A percentile compares a stretch with the other conserved stretches of the same genome.
Evolutionary conservation across 2,329 filamentous ascomycete species (phyloP).

Genomic region (Talaromyces rugulosus): DNA sequence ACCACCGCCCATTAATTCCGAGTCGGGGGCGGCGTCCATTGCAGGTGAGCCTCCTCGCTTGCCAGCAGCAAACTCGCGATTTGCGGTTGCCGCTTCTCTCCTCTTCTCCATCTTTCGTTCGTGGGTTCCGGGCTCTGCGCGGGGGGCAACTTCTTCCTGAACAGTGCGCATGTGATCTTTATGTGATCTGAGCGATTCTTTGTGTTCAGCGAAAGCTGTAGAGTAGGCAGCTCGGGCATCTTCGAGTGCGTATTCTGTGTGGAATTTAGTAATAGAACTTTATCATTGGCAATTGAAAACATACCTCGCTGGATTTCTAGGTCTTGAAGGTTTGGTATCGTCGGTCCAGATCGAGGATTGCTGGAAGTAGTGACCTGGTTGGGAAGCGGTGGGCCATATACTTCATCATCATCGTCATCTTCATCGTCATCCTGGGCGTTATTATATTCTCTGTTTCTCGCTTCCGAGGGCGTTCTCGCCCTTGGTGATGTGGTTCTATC

Average conservation of each 20-base stretch:
- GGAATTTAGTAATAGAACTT: neutral
- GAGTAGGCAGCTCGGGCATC: conserved; percentile 25
- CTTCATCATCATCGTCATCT: conserved; percentile 45
- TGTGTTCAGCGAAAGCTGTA: conserved; percentile 29
- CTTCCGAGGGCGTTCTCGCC: conserved; percentile 16
- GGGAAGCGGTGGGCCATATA: conserved; percentile 57
- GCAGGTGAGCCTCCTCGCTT: conserved; percentile 57
- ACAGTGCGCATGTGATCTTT: conserved; percentile 29
- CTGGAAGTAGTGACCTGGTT: conserved; percentile 19
- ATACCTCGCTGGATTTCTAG: conserved; percentile 55
- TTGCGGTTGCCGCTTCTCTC: conserved; percentile 64
- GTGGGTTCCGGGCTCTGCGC: conserved; percentile 74
- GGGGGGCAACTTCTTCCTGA: conserved; percentile 72
- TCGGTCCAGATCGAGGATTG: conserved; percentile 46
- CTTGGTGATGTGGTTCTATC: conserved; percentile 2
- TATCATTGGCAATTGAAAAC: neutral
- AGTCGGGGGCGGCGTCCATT: conserved; percentile 61
- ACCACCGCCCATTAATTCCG: conserved; percentile 69
- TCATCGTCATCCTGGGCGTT: conserved; percentile 15
- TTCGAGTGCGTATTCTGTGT: conserved; percentile 26
- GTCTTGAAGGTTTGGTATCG: conserved; percentile 69
- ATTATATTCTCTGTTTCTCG: conserved; percentile 7
- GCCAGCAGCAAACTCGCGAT: conserved; percentile 65
- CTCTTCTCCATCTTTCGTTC: conserved; percentile 87
- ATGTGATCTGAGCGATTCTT: conserved; percentile 51